A percentile compares a stretch with the other conserved stretches of the same genome.
Evolutionary conservation across 2,329 filamentous ascomycete species (phyloP).

Genomic region (Colletotrichum chrysophilum): DNA sequence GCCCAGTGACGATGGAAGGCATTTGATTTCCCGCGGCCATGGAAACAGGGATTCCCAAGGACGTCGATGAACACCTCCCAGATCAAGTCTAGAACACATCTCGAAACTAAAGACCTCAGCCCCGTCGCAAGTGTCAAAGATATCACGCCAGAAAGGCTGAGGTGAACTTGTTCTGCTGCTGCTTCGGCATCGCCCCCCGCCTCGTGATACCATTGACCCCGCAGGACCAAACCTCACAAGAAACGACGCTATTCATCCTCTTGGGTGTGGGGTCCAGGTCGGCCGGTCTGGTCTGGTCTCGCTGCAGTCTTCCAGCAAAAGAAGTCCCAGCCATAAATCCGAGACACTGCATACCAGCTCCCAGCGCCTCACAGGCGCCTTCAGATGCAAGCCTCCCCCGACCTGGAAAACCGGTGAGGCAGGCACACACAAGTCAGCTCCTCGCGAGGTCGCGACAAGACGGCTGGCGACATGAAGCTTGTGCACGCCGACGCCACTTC

Average conservation of each 20-base stretch:
- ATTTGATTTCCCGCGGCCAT: background rate
- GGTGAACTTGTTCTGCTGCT: background rate
- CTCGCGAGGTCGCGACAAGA: background rate
- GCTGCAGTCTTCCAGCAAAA: background rate
- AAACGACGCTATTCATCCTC: background rate
- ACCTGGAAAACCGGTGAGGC: background rate
- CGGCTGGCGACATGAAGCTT: background rate
- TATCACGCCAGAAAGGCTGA: background rate
- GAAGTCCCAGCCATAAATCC: background rate
- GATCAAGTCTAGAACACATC: background rate
- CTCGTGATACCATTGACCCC: background rate
- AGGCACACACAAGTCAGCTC: background rate
- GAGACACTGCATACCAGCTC: constrained; percentile 1
- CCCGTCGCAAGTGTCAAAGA: background rate
- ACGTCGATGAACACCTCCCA: background rate
- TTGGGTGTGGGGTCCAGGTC: background rate
- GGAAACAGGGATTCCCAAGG: background rate
- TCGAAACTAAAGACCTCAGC: background rate
- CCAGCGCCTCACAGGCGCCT: background rate
- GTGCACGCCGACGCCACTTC: background rate
- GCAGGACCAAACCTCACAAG: background rate
- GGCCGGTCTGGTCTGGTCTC: background rate
- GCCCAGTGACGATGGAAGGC: background rate
- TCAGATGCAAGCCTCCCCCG: background rate
- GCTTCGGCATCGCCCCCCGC: background rate